These are phyloP conservation scores for Hypoxylon trugodes DNA, from an alignment of 495 filamentous ascomycete species.

Conservation along the genomic window DNA sequence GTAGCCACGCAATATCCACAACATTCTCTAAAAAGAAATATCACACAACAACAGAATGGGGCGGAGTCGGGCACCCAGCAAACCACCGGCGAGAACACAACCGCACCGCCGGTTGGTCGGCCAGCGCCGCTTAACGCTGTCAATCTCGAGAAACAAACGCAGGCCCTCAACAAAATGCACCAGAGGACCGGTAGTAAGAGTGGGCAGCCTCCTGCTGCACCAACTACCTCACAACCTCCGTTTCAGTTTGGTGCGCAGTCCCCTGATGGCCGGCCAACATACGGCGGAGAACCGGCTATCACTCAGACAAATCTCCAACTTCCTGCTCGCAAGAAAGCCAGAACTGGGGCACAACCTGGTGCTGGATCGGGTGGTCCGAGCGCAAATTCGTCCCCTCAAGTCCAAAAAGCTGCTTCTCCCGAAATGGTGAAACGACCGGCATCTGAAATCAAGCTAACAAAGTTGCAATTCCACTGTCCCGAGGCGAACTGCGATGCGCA, in stretches of 20 bases:
- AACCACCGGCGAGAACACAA: conserved; percentile 24
- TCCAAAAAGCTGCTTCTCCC: conserved; percentile 54
- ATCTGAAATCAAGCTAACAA: conserved; percentile 49
- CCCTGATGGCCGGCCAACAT: conserved; percentile 72
- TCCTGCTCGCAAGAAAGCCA: conserved; percentile 63
- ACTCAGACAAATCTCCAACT: conserved; percentile 61
- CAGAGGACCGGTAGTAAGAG: conserved; percentile 52
- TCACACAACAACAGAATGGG: conserved; percentile 27
- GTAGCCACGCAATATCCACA: conserved; percentile 27
- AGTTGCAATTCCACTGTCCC: conserved; percentile 53
- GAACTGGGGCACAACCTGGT: conserved; percentile 47
- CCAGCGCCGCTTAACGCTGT: conserved; percentile 67
- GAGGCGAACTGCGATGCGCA: conserved; percentile 56
- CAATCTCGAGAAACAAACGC: conserved; percentile 73
- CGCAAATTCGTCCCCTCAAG: conserved; percentile 57
- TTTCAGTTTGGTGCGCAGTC: conserved; percentile 75
- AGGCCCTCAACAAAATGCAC: conserved; percentile 59
- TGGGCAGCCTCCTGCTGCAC: conserved; percentile 64
- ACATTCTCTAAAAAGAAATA: conserved; percentile 34
- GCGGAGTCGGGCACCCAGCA: conserved; percentile 33
- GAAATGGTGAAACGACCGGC: conserved; percentile 54
- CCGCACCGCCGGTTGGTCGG: conserved; percentile 39
- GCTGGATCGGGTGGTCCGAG: conserved; percentile 38
- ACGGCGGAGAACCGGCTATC: conserved; percentile 54
- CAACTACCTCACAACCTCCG: conserved; percentile 70